Conservation (phyloP, 805 yeast species). For the Starmerella asiatica region DNA sequence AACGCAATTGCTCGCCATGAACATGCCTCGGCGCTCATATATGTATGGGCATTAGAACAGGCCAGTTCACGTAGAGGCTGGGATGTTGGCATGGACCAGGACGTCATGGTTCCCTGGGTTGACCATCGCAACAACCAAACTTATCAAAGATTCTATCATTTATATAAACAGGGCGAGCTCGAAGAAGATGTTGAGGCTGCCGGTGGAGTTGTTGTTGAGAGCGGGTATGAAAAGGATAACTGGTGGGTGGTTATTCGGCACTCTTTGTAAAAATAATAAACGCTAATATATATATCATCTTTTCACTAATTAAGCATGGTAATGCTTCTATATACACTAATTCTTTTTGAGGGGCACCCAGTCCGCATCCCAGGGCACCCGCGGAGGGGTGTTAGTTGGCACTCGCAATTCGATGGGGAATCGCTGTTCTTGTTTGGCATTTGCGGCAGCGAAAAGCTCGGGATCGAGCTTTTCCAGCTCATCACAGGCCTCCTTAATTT, state of each 20-base stretch:
- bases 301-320: background rate
- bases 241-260: slow-evolving; percentile 49
- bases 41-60: slow-evolving; percentile 97
- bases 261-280: background rate
- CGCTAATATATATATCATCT: too few species aligned
- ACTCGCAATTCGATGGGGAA: slow-evolving; percentile 75
- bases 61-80: slow-evolving; percentile 78
- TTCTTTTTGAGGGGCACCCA: slow-evolving; percentile 11
- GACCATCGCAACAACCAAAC: slow-evolving; percentile 41
- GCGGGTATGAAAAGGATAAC: slow-evolving; percentile 86
- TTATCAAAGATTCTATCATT: slow-evolving; percentile 75
- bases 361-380: slow-evolving; percentile 55
- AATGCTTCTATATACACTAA: background rate
- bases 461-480: slow-evolving; percentile 38
- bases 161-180: slow-evolving; percentile 74
- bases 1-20: slow-evolving; percentile 37
- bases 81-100: slow-evolving; percentile 83
- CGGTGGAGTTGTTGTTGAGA: slow-evolving; percentile 50
- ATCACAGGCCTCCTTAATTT: slow-evolving; percentile 59
- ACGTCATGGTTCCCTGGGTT: slow-evolving; percentile 94
- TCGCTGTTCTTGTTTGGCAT: slow-evolving; percentile 42
- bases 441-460: slow-evolving; percentile 50
- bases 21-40: slow-evolving; percentile 57
- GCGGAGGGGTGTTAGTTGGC: slow-evolving; percentile 84
- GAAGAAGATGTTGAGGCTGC: slow-evolving; percentile 55